Conservation (phyloP, 1,284 basidiomycete species). For the Pseudozyma hubeiensis region DNA sequence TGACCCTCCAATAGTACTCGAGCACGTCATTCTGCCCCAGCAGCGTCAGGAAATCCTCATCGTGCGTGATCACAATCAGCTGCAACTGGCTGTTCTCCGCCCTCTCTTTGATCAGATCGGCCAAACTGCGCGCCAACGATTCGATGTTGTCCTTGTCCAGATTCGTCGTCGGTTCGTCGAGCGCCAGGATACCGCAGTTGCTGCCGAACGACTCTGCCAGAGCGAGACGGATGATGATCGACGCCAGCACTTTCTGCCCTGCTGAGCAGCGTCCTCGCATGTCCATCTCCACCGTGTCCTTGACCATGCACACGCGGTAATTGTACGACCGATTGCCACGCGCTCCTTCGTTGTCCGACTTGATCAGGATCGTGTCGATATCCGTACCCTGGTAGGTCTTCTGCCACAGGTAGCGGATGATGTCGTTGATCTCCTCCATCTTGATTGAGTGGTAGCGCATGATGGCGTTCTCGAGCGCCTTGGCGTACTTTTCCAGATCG, state of each 20-base stretch:
- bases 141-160: conserved; percentile 96
- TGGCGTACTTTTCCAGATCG: conserved; percentile 90
- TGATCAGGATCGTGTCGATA: conserved; percentile 96
- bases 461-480: conserved; percentile 92
- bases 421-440: conserved; percentile 99
- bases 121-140: conserved; percentile 87
- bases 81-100: conserved; percentile 88
- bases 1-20: conserved; percentile 66
- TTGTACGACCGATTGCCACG: conserved; percentile 80
- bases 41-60: conserved; percentile 64
- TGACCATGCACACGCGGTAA: conserved; percentile 95
- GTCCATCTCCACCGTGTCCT: conserved; percentile 98
- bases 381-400: conserved; percentile 99
- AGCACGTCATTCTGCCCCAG: conserved; percentile 61
- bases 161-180: conserved; percentile 98
- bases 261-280: conserved; percentile 99
- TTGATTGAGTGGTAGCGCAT: conserved; percentile 99
- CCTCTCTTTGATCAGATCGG: conserved; percentile 73
- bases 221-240: conserved; percentile 98
- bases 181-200: conserved; percentile 95
- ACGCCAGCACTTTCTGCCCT: conserved; percentile 98
- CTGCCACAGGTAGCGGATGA: conserved; percentile 81
- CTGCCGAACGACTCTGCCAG: conserved; percentile 96
- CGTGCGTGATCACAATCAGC: conserved; percentile 83
- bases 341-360: conserved; percentile 88